Conservation (phyloP, 305 asterid species). For the Euphrasia arctica region DNA sequence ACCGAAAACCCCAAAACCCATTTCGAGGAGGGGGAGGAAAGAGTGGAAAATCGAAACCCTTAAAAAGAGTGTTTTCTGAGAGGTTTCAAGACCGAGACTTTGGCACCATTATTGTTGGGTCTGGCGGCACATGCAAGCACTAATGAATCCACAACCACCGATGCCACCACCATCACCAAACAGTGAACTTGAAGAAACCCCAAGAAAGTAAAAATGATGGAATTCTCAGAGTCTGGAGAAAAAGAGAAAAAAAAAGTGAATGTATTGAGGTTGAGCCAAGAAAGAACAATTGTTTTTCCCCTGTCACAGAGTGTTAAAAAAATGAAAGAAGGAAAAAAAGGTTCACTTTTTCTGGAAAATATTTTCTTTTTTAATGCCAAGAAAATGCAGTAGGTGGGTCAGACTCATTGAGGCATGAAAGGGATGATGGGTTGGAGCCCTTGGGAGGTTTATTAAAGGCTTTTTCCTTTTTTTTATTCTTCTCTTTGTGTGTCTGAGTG, state of each 20-base stretch:
- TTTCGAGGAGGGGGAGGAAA: constrained; percentile 26
- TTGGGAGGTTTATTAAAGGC: too few species aligned
- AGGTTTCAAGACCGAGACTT: constrained; percentile 22
- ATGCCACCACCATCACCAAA: constrained; percentile 21
- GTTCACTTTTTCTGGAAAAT: constrained; percentile 3
- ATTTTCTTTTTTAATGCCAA: background rate
- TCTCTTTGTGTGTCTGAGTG: background rate
- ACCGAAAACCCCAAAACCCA: constrained; percentile 56
- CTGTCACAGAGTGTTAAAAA: too few species aligned
- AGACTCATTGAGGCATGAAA: background rate
- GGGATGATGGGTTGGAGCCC: background rate
- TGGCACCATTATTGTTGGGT: constrained; percentile 23
- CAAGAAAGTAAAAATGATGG: constrained; percentile 16
- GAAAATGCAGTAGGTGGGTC: too few species aligned
- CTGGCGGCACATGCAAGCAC: constrained; percentile 31
- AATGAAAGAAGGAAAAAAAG: background rate
- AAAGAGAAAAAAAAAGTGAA: constrained; percentile 10
- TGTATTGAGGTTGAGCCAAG: constrained; percentile 39
- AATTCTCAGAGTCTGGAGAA: constrained; percentile 16
- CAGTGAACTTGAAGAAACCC: constrained; percentile 24
- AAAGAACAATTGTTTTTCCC: constrained; percentile 24
- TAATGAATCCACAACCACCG: constrained; percentile 36
- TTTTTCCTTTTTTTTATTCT: too few species aligned
- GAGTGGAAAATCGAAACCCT: constrained; percentile 16
- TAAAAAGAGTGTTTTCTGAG: constrained; percentile 4